A percentile compares a stretch with the other conserved stretches of the same genome.
phyloP scores from a whole-genome alignment of 441 rosid species.

The Adansonia madagascariensis region DNA sequence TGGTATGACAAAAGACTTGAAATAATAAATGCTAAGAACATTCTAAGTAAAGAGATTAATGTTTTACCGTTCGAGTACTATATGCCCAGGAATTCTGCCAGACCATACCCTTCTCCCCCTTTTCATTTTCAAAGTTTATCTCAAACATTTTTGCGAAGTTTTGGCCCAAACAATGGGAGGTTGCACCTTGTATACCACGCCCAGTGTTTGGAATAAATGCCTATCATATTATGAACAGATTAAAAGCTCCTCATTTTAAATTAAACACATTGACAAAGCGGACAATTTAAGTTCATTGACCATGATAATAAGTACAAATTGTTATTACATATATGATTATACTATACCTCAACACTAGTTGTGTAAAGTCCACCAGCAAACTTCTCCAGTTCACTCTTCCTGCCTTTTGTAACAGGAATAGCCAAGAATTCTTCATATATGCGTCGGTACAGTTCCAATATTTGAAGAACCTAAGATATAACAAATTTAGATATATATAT shows the following conservation, averaged over 20 bases:
- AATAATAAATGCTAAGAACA: background rate
- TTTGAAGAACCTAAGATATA: slow-evolving; percentile 73
- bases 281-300: background rate
- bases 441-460: slow-evolving; percentile 85
- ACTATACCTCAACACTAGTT: slow-evolving; percentile 87
- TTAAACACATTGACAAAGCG: slow-evolving; percentile 14
- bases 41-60: slow-evolving; percentile 20
- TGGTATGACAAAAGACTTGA: background rate
- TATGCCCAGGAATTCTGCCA: slow-evolving; percentile 99
- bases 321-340: background rate
- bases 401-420: slow-evolving; percentile 89
- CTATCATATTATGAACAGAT: slow-evolving; percentile 41
- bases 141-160: slow-evolving; percentile 98
- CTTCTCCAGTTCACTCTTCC: slow-evolving; percentile 95
- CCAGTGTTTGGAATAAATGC: slow-evolving; percentile 98
- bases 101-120: slow-evolving; percentile 86
- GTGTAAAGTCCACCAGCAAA: slow-evolving; percentile 99
- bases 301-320: background rate
- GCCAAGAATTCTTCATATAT: slow-evolving; percentile 95
- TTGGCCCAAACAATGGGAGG: slow-evolving; percentile 96
- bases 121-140: slow-evolving; percentile 86
- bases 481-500: background rate
- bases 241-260: slow-evolving; percentile 21
- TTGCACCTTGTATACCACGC: slow-evolving; percentile 98
- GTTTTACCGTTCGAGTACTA: slow-evolving; percentile 77